Conservation (phyloP, 202 grass and related monocot species). For the Schoenoplectus tabernaemontani region DNA sequence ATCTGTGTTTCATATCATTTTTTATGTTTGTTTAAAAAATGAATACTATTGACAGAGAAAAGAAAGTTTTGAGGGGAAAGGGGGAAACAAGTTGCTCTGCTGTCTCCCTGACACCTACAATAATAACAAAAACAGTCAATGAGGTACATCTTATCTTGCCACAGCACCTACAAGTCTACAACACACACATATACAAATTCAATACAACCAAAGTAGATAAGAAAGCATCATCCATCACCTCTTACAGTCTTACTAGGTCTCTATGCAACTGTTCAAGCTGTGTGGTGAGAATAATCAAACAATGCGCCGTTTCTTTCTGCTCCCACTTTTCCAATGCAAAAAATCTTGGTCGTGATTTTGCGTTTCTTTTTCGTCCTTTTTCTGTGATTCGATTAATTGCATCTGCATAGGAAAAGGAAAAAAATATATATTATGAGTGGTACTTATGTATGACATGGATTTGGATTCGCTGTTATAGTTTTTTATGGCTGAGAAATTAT, state of each 20-base stretch:
- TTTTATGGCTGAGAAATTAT: no score
- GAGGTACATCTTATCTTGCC: constrained; percentile 5
- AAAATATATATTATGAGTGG: background rate
- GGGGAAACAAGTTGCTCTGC: constrained; percentile 61
- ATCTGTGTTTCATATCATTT: background rate
- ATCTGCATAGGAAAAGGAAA: background rate
- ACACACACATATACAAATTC: background rate
- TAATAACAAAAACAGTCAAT: constrained; percentile 24
- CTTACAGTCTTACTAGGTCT: background rate
- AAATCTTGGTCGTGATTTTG: background rate
- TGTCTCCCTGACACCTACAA: constrained; percentile 80
- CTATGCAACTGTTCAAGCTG: background rate
- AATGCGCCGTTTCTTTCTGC: background rate
- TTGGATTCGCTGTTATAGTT: no score
- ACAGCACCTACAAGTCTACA: background rate
- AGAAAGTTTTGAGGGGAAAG: constrained; percentile 47
- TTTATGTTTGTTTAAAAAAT: background rate
- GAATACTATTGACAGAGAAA: background rate
- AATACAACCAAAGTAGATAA: background rate
- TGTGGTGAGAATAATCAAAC: background rate
- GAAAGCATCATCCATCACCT: background rate
- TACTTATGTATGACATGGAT: background rate
- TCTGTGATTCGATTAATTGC: background rate
- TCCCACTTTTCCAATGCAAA: background rate
- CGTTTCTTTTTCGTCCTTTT: background rate